A percentile compares a stretch with the other conserved stretches of the same genome.
Evolutionary conservation across 2,329 filamentous ascomycete species (phyloP).

Genomic region (Scleromitrula shiraiana): DNA sequence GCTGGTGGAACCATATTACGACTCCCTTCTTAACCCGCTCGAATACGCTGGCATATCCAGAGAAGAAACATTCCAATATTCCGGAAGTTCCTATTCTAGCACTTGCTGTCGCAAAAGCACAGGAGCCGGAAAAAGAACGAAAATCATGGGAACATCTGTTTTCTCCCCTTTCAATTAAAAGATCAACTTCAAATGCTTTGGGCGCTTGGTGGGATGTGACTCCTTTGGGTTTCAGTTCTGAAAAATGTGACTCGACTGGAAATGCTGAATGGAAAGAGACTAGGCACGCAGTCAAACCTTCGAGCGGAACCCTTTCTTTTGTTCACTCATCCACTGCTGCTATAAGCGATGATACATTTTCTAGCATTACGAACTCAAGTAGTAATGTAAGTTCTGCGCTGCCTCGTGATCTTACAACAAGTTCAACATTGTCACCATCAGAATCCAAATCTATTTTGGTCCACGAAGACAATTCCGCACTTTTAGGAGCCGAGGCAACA

Average conservation of each 20-base stretch:
- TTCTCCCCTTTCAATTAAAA: constrained; percentile 26
- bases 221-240: constrained; percentile 12
- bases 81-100: constrained; percentile 30
- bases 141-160: constrained; percentile 29
- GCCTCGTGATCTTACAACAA: neutral
- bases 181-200: constrained; percentile 24
- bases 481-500: constrained; percentile 12
- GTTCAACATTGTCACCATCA: neutral
- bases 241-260: constrained; percentile 11
- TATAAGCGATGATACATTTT: constrained; percentile 9
- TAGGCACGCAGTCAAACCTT: constrained; percentile 25
- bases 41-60: constrained; percentile 26
- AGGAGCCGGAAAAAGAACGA: constrained; percentile 18
- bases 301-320: constrained; percentile 21
- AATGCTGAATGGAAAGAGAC: constrained; percentile 19
- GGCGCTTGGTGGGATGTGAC: constrained; percentile 34
- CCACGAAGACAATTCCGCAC: constrained; percentile 15
- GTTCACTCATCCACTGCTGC: constrained; percentile 18
- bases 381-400: neutral
- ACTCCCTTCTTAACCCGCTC: constrained; percentile 52
- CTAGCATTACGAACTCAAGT: constrained; percentile 8
- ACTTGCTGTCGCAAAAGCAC: constrained; percentile 26
- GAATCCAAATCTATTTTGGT: constrained; percentile 8
- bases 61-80: constrained; percentile 11
- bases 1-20: constrained; percentile 73